Conservation (phyloP, 2,329 filamentous ascomycete species). For the Calonectria ilicicola region DNA sequence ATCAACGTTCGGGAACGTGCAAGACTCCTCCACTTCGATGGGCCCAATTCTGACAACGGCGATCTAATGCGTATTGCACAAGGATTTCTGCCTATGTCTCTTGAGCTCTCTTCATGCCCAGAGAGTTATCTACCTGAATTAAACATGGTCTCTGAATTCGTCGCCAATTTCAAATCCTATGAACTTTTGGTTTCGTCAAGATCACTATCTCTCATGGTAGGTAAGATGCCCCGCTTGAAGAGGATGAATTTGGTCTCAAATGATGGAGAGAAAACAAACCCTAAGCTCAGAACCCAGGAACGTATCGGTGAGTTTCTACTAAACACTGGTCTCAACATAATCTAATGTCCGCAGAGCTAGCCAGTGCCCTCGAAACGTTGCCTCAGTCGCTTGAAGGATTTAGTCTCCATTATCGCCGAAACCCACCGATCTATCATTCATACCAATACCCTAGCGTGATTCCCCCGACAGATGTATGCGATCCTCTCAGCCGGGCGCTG, state of each 20-base stretch:
- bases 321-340: neutral
- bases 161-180: neutral
- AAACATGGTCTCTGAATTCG: neutral
- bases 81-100: neutral
- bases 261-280: neutral
- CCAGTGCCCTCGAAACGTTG: neutral
- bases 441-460: constrained; percentile 2
- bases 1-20: no score
- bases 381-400: neutral
- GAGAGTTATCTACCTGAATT: constrained; percentile 9
- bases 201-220: neutral
- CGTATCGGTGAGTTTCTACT: neutral
- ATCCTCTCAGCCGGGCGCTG: neutral
- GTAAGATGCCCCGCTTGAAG: constrained; percentile 13
- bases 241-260: rapidly evolving
- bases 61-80: neutral
- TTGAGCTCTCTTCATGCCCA: neutral
- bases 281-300: neutral
- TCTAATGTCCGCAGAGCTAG: neutral
- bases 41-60: neutral
- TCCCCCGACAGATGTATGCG: neutral
- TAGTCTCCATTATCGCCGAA: neutral
- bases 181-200: neutral
- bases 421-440: constrained; percentile 1
- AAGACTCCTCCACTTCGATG: no score